Evolutionary conservation across 139 green algal genomes (phyloP).

Genomic region (Asterochloris sp.): DNA sequence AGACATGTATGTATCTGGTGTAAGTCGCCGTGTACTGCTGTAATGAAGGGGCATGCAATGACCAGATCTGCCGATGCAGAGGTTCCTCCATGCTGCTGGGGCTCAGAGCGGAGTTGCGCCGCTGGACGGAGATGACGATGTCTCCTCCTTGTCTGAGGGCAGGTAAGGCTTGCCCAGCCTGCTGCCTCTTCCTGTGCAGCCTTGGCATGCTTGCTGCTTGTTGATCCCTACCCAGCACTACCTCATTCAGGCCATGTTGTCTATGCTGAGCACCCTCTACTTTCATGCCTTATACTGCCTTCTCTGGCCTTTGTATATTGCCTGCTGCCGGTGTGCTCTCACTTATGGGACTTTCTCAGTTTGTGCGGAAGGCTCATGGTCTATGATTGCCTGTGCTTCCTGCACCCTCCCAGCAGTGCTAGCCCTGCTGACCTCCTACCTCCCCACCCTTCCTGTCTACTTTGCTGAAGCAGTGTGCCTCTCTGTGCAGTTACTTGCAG

Average conservation of each 20-base stretch:
- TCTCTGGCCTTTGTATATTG: too few species aligned
- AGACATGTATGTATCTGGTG: too few species aligned
- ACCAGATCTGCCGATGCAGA: neutral
- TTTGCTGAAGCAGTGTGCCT: neutral
- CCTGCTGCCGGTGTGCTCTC: too few species aligned
- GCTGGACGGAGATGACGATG: slow-evolving; percentile 12
- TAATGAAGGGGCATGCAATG: neutral
- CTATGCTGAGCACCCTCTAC: too few species aligned
- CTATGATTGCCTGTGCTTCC: too few species aligned
- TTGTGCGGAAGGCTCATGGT: too few species aligned
- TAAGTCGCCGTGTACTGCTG: neutral
- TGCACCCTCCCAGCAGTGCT: too few species aligned
- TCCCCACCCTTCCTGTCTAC: neutral
- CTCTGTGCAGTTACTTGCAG: slow-evolving; percentile 14
- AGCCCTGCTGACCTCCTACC: neutral
- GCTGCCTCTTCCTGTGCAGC: slow-evolving; percentile 12
- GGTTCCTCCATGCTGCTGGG: neutral
- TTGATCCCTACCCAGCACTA: neutral
- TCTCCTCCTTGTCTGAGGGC: slow-evolving; percentile 26
- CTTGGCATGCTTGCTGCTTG: slow-evolving; percentile 18
- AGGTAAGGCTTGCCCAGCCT: neutral
- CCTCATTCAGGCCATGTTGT: too few species aligned
- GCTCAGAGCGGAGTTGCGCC: neutral
- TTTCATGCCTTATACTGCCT: too few species aligned
- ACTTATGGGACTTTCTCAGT: too few species aligned